Evolutionary conservation across 225 moss, liverwort and hornwort genomes (phyloP).

Genomic region (Marchantia polymorpha): DNA sequence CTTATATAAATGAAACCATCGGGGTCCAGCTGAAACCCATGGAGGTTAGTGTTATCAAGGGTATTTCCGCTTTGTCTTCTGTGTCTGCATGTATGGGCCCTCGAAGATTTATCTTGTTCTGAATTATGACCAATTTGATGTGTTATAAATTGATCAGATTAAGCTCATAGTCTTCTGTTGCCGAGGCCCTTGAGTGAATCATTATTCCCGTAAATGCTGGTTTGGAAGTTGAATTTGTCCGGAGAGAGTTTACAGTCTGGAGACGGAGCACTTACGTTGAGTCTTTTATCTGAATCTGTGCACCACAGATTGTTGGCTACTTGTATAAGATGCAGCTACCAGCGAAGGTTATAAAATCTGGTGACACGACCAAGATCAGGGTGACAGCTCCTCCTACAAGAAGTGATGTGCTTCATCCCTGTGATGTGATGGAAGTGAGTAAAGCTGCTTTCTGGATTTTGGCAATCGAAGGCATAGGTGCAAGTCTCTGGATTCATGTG

Average conservation of each 20-base stretch:
- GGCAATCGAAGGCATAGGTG: not conserved
- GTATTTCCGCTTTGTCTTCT: not conserved
- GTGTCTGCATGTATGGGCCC: not conserved
- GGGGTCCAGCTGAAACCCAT: slow-evolving; percentile 51
- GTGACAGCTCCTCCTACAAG: slow-evolving; percentile 90
- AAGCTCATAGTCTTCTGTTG: not conserved
- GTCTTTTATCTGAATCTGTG: not conserved
- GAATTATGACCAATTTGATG: not conserved
- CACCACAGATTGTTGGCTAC: slow-evolving; percentile 55
- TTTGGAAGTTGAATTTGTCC: not conserved
- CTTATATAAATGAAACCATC: slow-evolving; percentile 58
- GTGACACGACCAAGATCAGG: slow-evolving; percentile 46
- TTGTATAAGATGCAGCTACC: slow-evolving; percentile 88
- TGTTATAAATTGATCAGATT: not conserved
- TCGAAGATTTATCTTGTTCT: not conserved
- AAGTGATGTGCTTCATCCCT: slow-evolving; percentile 88
- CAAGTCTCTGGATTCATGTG: not conserved
- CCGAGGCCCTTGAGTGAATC: not conserved
- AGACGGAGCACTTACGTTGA: not conserved
- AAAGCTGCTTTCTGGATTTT: not conserved
- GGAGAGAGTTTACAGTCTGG: not conserved
- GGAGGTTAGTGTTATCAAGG: slow-evolving; percentile 43
- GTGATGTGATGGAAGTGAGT: slow-evolving; percentile 91
- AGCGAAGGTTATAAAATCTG: slow-evolving; percentile 31
- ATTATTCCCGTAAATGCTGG: not conserved